Conservation (phyloP, 75 land plant genomes). For the Pinus albicaulis region DNA sequence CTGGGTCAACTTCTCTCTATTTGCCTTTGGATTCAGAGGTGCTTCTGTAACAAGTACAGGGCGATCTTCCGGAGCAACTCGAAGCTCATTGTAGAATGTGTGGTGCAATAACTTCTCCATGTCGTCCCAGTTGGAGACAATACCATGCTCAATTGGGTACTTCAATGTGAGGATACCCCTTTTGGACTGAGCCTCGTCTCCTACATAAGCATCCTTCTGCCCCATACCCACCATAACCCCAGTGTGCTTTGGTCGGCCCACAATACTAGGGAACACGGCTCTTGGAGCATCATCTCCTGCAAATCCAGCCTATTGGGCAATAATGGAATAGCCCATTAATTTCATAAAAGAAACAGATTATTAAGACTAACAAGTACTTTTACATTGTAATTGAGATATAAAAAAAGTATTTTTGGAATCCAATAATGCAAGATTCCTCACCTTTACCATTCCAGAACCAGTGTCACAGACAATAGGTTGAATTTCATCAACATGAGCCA, state of each 20-base stretch:
- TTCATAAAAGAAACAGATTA: not conserved
- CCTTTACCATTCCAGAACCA: slow-evolving; percentile 11
- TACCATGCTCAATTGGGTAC: slow-evolving; percentile 53
- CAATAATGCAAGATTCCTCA: not conserved
- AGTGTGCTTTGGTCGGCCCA: slow-evolving; percentile 47
- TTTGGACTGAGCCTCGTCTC: slow-evolving; percentile 50
- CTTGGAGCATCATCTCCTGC: slow-evolving; percentile 68
- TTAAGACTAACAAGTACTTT: too few species aligned
- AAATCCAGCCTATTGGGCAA: slow-evolving; percentile 46
- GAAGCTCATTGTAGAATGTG: slow-evolving; percentile 57
- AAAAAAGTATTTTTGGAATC: not conserved
- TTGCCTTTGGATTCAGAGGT: slow-evolving; percentile 46
- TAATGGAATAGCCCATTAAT: not conserved
- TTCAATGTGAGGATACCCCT: slow-evolving; percentile 52
- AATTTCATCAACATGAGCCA: slow-evolving; percentile 4
- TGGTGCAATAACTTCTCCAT: slow-evolving; percentile 63
- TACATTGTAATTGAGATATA: too few species aligned
- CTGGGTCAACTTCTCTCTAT: slow-evolving; percentile 41
- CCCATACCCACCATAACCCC: slow-evolving; percentile 68
- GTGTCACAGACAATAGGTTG: slow-evolving; percentile 18
- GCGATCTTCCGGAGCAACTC: slow-evolving; percentile 55
- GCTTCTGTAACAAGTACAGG: slow-evolving; percentile 59
- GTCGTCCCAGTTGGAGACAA: slow-evolving; percentile 48
- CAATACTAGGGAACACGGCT: slow-evolving; percentile 54
- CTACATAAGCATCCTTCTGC: slow-evolving; percentile 39